phyloP scores from a whole-genome alignment of 139 green algal genomes.

The Chlorella sorokiniana region DNA sequence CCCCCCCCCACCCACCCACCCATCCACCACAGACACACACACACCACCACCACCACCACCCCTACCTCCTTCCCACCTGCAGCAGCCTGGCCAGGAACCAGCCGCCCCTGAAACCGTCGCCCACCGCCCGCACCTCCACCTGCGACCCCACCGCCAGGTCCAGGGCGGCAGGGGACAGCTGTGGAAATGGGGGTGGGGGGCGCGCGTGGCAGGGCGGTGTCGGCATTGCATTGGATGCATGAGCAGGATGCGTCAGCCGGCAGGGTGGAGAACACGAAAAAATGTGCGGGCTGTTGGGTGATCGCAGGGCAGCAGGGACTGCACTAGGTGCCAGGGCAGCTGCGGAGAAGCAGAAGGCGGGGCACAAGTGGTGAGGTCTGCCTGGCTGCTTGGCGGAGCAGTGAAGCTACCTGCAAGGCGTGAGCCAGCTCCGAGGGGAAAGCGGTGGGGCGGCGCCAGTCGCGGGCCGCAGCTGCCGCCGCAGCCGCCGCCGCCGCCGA shows the following conservation, averaged over 20 bases:
- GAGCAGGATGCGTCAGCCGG: not conserved
- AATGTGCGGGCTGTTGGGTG: too few species aligned
- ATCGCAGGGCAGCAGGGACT: too few species aligned
- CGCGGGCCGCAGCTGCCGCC: not conserved
- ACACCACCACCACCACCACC: too few species aligned
- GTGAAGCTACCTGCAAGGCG: not conserved
- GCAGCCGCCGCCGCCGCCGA: not conserved
- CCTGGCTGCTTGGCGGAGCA: not conserved
- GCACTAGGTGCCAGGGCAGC: too few species aligned
- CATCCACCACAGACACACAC: not conserved
- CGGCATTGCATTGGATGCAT: not conserved
- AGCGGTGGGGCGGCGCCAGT: not conserved
- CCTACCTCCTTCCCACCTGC: too few species aligned
- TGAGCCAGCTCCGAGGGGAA: not conserved
- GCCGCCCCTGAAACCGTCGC: conserved; percentile 1
- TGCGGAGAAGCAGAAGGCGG: too few species aligned
- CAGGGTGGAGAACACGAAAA: too few species aligned
- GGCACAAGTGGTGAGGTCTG: not conserved
- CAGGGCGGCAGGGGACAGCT: not conserved
- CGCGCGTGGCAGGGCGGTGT: not conserved
- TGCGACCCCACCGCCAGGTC: not conserved
- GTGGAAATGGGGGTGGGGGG: not conserved
- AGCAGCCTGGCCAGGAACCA: conserved; percentile 9
- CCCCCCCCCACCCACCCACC: not conserved
- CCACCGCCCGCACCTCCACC: conserved; percentile 14